Evolutionary conservation across 495 filamentous ascomycete species (phyloP), one percentile per base, ranked within the genome.

Genomic region (Xylaria longipes): DNA sequence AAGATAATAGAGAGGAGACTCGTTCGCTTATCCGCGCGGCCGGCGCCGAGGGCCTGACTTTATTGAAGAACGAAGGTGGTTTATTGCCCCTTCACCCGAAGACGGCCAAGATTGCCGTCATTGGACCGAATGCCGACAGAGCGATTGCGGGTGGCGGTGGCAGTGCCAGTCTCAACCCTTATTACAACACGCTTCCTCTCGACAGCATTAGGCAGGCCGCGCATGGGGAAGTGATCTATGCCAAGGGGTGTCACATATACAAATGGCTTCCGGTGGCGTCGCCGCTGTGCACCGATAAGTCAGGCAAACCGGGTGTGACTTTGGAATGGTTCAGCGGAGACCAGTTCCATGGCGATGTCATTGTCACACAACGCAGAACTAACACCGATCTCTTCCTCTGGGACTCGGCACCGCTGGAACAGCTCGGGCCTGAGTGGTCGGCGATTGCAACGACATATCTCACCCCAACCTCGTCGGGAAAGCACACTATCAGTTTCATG

Each of bases 71-170:
- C 71, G 87, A 93, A 46, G 86, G 87, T 1, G 78, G 80, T 20
- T 78, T 90, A 39, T 84, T 97, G 5, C 94, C 94, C 1, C 84
- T 97, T 58, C 84, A 89, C 57, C 84, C 86, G 29, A 84, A 86
- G 17, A 86, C 88, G 41, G 84, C 85, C 58, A 87, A 82, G 74
- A 85, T 95, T 57, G 89, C 93, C 9, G 86, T 96, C 39, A 96
- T 97, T 69, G 93, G 94, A 0, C 94, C 94, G 11, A 97, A 97
- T 77, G 89, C 91, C 41, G 92, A 92, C 73, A 82, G 91, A 61
- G 91, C 93, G 0, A 90, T 92, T 45, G 91, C 91, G 63, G 90
- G 91, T 64, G 93, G 94, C 50, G 94, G 94, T 69, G 93, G 94
- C 11, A 94, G 91, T 72, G 93, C 94, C 1, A 91, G 89, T 60